A percentile compares a stretch with the other conserved stretches of the same genome.
Evolutionary conservation across 441 rosid genomes (phyloP).

Genomic region (Rhodomyrtus psidioides): DNA sequence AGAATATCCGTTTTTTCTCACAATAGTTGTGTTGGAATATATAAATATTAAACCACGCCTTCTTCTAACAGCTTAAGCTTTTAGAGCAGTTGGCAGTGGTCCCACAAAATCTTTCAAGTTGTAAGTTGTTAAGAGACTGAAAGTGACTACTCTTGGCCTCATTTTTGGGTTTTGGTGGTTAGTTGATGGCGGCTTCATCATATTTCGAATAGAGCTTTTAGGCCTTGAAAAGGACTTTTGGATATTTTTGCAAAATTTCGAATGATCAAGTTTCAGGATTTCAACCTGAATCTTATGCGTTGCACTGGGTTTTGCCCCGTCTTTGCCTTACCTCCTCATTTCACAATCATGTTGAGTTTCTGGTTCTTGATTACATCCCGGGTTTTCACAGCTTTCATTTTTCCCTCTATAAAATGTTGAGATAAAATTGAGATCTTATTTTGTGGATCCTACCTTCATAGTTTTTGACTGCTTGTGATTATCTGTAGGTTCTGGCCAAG

Average conservation of each 20-base stretch:
- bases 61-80: too few species aligned
- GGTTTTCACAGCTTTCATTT: background rate
- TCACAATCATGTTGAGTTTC: background rate
- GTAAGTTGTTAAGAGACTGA: background rate
- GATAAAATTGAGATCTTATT: background rate
- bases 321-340: background rate
- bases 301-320: background rate
- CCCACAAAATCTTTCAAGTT: too few species aligned
- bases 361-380: background rate
- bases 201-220: background rate
- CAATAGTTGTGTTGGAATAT: too few species aligned
- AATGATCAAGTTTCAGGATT: background rate
- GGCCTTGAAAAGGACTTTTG: background rate
- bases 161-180: background rate
- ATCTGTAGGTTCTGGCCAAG: background rate
- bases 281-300: background rate
- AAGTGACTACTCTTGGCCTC: background rate
- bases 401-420: background rate
- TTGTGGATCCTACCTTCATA: background rate
- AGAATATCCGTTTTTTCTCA: background rate
- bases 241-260: background rate
- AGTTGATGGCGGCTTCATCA: background rate
- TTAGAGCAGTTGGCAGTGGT: too few species aligned
- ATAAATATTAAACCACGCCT: too few species aligned
- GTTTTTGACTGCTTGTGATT: background rate